Conservation (phyloP, 495 filamentous ascomycete genomes). For the Aspergillus bridgeri region DNA sequence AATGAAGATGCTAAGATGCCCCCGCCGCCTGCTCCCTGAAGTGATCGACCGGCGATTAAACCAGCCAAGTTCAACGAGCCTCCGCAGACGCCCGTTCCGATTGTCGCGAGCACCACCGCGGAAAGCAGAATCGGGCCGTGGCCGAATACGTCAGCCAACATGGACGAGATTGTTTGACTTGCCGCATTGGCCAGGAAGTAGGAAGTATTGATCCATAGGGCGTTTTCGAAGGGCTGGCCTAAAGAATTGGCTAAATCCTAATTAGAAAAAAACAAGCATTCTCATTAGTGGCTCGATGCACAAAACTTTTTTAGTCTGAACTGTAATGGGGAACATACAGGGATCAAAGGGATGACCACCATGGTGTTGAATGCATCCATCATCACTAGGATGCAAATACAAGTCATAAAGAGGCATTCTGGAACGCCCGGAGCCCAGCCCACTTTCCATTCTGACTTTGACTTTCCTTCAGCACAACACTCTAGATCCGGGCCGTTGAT, state of each 20-base stretch:
- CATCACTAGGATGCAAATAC: conserved; percentile 31
- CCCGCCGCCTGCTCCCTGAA: conserved; percentile 73
- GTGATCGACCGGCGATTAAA: conserved; percentile 59
- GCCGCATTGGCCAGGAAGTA: conserved; percentile 39
- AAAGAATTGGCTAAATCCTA: conserved; percentile 24
- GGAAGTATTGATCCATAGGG: conserved; percentile 40
- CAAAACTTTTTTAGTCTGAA: background rate
- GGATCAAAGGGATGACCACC: conserved; percentile 28
- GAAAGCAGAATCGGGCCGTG: conserved; percentile 46
- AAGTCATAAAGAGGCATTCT: conserved; percentile 34
- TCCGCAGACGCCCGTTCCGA: conserved; percentile 57
- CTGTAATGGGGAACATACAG: conserved; percentile 6
- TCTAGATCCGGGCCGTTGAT: background rate
- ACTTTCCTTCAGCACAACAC: background rate
- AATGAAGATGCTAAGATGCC: conserved; percentile 62
- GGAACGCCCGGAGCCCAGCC: conserved; percentile 25
- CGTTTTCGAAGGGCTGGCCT: conserved; percentile 25
- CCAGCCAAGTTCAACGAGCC: conserved; percentile 57
- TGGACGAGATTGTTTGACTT: conserved; percentile 38
- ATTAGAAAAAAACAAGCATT: background rate
- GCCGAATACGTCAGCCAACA: conserved; percentile 40
- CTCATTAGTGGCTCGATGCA: no score
- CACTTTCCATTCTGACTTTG: conserved; percentile 4
- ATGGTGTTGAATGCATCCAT: conserved; percentile 42
- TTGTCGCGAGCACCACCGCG: conserved; percentile 50